These are phyloP conservation scores for Mycena crocata DNA, from an alignment of 768 basidiomycete genomes.

Conservation along the genomic window DNA sequence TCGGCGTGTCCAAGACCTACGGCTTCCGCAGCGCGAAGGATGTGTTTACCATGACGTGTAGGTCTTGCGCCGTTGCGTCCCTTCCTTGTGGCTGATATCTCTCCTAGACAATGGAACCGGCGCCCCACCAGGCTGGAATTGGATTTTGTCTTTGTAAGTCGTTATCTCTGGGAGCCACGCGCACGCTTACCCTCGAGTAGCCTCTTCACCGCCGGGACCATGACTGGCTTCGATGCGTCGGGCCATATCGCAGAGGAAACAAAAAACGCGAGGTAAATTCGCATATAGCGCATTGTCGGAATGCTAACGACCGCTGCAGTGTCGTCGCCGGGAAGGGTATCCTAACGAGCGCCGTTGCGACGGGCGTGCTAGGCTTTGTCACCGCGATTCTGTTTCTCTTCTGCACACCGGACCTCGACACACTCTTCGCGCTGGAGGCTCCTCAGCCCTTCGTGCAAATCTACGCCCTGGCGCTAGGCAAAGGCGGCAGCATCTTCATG, in stretches of 20 bases:
- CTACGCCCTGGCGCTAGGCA: constrained; percentile 86
- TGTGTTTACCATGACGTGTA: constrained; percentile 86
- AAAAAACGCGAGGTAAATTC: constrained; percentile 73
- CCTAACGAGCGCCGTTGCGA: constrained; percentile 79
- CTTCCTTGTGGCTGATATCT: background rate
- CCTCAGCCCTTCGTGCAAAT: constrained; percentile 94
- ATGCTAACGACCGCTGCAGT: constrained; percentile 46
- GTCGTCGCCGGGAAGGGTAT: constrained; percentile 88
- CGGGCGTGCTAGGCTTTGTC: constrained; percentile 82
- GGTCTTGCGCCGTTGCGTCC: constrained; percentile 39
- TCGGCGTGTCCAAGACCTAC: constrained; percentile 89
- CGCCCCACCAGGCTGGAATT: constrained; percentile 90
- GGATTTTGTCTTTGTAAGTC: constrained; percentile 84
- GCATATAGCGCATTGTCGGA: constrained; percentile 6
- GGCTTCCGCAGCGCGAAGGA: constrained; percentile 88
- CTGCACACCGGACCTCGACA: constrained; percentile 83
- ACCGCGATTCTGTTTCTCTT: constrained; percentile 87
- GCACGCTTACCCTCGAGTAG: constrained; percentile 46
- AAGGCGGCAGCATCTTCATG: constrained; percentile 87
- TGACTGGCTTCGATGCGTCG: constrained; percentile 92
- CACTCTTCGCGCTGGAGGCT: constrained; percentile 78
- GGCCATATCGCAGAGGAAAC: constrained; percentile 93
- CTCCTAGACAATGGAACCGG: constrained; percentile 87
- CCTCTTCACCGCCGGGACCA: constrained; percentile 86
- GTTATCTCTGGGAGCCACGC: constrained; percentile 4